These are phyloP conservation scores for Psilocybe sp. DNA, from an alignment of 768 basidiomycete genomes.

Conservation along the genomic window DNA sequence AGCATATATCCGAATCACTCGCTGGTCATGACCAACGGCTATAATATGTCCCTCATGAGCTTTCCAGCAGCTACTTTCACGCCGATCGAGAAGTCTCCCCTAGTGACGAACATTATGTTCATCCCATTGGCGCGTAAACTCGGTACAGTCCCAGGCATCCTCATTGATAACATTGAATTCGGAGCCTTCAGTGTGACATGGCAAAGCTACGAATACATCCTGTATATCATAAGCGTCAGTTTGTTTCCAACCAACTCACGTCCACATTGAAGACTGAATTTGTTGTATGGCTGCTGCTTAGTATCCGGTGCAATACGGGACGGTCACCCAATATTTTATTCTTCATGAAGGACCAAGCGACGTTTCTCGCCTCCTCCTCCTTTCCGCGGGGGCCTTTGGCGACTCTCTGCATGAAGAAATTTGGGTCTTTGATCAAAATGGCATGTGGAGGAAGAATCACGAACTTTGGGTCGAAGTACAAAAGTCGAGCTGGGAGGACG, in stretches of 20 bases:
- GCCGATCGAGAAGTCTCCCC: slow-evolving; percentile 45
- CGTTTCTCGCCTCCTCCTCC: slow-evolving; percentile 46
- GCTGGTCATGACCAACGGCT: slow-evolving; percentile 50
- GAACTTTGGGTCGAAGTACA: slow-evolving; percentile 60
- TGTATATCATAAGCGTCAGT: slow-evolving; percentile 52
- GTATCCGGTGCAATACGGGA: slow-evolving; percentile 30
- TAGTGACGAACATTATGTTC: slow-evolving; percentile 50
- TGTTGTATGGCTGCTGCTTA: slow-evolving; percentile 10
- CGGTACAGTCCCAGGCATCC: slow-evolving; percentile 45
- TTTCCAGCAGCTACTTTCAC: slow-evolving; percentile 48
- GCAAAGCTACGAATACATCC: slow-evolving; percentile 52
- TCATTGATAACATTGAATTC: slow-evolving; percentile 48
- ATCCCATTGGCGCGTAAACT: slow-evolving; percentile 41
- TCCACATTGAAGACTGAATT: no score
- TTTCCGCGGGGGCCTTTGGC: slow-evolving; percentile 49
- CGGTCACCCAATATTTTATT: slow-evolving; percentile 39
- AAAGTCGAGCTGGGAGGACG: slow-evolving; percentile 69
- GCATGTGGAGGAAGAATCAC: slow-evolving; percentile 64
- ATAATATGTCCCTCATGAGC: slow-evolving; percentile 40
- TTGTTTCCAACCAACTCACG: no score
- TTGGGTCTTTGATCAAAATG: slow-evolving; percentile 68
- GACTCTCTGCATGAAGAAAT: slow-evolving; percentile 64
- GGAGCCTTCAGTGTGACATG: slow-evolving; percentile 56
- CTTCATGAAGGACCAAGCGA: slow-evolving; percentile 61
- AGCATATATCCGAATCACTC: slow-evolving; percentile 62